Percentiles rank a stretch among this genome's conserved stretches.
Evolutionary conservation across 208 protist genomes (phyloP).

Genomic region (Acanthamoeba rhysodes): DNA sequence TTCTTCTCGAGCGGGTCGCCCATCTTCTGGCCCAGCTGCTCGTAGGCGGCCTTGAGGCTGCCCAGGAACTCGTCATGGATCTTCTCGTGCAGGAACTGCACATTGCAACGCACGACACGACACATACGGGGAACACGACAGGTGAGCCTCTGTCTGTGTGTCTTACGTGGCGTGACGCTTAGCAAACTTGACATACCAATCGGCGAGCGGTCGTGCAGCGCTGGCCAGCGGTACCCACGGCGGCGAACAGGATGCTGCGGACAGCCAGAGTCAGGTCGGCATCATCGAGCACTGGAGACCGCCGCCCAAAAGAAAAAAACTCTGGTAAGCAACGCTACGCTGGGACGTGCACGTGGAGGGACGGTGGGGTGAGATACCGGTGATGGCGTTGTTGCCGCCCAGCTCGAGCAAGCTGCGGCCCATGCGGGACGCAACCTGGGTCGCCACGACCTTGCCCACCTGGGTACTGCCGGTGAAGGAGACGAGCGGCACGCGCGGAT

Average conservation of each 20-base stretch:
- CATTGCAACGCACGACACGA: background rate
- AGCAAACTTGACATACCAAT: constrained; percentile 68
- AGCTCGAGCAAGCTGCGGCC: constrained; percentile 90
- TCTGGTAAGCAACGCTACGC: background rate
- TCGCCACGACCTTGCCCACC: constrained; percentile 10
- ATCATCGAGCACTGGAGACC: constrained; percentile 86
- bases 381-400: constrained; percentile 92
- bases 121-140: background rate
- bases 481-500: constrained; percentile 87
- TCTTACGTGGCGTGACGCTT: background rate
- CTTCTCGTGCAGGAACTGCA: constrained; percentile 88
- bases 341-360: background rate
- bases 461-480: constrained; percentile 91
- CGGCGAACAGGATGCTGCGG: constrained; percentile 86
- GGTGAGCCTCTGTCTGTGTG: background rate
- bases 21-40: constrained; percentile 82
- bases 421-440: constrained; percentile 78
- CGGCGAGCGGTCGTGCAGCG: constrained; percentile 89
- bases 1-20: constrained; percentile 86
- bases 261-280: constrained; percentile 89
- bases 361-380: constrained; percentile 57
- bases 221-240: constrained; percentile 91
- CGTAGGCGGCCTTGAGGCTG: constrained; percentile 86
- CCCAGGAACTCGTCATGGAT: constrained; percentile 86
- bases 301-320: background rate